A percentile compares a stretch with the other conserved stretches of the same genome.
Conservation (phyloP, 2,329 filamentous ascomycete species). For the Coniochaeta sp. region DNA sequence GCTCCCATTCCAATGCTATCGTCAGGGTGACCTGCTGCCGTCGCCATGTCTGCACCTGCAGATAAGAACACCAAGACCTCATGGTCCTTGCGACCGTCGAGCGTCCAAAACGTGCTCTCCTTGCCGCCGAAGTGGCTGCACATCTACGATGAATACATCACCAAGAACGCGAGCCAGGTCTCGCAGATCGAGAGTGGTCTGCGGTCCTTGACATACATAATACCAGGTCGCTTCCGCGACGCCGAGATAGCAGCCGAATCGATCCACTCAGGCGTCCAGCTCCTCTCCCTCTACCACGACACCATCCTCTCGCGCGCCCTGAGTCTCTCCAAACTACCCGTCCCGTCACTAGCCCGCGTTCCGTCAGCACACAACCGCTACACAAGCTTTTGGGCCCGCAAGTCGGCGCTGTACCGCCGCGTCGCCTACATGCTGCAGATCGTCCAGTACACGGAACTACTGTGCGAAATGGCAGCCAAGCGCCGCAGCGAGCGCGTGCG, state of each 20-base stretch:
- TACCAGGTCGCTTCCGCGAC: slow-evolving; percentile 82
- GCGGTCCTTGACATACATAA: slow-evolving; percentile 89
- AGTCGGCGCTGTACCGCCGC: slow-evolving; percentile 65
- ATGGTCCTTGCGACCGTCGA: slow-evolving; percentile 9
- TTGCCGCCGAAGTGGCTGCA: slow-evolving; percentile 59
- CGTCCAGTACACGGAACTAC: slow-evolving; percentile 86
- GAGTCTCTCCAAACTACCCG: slow-evolving; percentile 43
- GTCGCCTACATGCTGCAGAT: slow-evolving; percentile 79
- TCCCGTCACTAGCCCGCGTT: slow-evolving; percentile 39
- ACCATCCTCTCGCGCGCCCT: slow-evolving; percentile 64
- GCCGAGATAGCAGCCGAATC: slow-evolving; percentile 93
- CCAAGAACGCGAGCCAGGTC: slow-evolving; percentile 87
- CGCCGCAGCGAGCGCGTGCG: slow-evolving; percentile 70
- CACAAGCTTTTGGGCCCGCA: slow-evolving; percentile 58
- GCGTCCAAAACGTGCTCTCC: slow-evolving; percentile 38
- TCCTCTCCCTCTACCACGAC: slow-evolving; percentile 91
- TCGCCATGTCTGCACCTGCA: neutral
- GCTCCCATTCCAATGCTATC: neutral
- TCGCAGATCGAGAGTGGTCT: slow-evolving; percentile 92
- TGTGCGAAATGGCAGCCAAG: slow-evolving; percentile 98
- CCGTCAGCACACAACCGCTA: slow-evolving; percentile 56
- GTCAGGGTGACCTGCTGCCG: neutral
- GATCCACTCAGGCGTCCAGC: slow-evolving; percentile 78
- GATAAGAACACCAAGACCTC: neutral
- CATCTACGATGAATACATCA: slow-evolving; percentile 84